Conservation (phyloP, 768 basidiomycete genomes). For the Suillus plorans region DNA sequence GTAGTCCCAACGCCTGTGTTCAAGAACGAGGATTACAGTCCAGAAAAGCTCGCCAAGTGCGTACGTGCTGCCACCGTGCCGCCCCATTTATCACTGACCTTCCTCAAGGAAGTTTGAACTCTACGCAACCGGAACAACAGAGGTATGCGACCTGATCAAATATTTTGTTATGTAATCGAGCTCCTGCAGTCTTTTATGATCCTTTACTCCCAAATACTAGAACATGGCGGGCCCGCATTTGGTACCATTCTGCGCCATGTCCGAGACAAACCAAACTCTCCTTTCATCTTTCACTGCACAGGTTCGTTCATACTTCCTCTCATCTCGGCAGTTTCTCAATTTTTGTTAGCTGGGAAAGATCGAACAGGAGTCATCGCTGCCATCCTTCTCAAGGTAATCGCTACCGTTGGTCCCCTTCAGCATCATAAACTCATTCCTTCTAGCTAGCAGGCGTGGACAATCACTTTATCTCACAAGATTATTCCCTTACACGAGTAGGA, state of each 20-base stretch:
- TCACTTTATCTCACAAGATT: slow-evolving; percentile 66
- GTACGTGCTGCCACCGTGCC: slow-evolving; percentile 41
- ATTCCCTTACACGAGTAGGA: slow-evolving; percentile 74
- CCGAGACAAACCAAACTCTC: slow-evolving; percentile 63
- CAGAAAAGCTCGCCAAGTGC: slow-evolving; percentile 81
- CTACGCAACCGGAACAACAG: slow-evolving; percentile 79
- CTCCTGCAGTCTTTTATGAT: slow-evolving; percentile 69
- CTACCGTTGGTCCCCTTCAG: neutral
- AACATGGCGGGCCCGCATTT: slow-evolving; percentile 68
- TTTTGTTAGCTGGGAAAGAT: slow-evolving; percentile 68
- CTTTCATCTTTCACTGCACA: slow-evolving; percentile 77
- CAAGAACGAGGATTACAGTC: slow-evolving; percentile 75
- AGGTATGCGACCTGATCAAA: slow-evolving; percentile 40
- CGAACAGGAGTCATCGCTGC: slow-evolving; percentile 78
- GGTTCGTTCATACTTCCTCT: slow-evolving; percentile 28
- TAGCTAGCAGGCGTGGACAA: slow-evolving; percentile 76
- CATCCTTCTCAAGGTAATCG: slow-evolving; percentile 61
- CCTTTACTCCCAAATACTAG: slow-evolving; percentile 78
- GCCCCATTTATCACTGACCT: neutral
- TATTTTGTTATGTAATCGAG: slow-evolving; percentile 6
- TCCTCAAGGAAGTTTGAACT: slow-evolving; percentile 45
- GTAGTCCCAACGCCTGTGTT: slow-evolving; percentile 64
- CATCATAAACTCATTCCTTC: neutral
- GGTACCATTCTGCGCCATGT: slow-evolving; percentile 73
- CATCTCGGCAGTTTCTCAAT: neutral